A percentile compares a stretch with the other conserved stretches of the same genome.
phyloP scores from a whole-genome alignment of 352 stramenopile species.

The Phytopythium litorale region DNA sequence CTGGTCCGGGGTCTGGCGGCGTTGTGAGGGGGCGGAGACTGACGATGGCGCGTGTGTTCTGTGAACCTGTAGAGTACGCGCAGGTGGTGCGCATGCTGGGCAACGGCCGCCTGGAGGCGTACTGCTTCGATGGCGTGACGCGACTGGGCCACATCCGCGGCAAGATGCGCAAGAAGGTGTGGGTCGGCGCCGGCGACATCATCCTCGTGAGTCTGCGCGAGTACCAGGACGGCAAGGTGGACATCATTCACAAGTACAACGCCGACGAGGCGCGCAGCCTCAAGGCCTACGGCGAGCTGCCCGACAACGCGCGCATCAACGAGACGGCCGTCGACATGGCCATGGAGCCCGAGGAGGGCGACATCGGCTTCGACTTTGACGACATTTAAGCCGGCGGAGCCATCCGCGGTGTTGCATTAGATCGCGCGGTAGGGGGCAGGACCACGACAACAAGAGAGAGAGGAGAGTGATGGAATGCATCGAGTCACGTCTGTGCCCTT shows the following conservation, averaged over 20 bases:
- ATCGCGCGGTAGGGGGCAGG: neutral
- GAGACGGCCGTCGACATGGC: slow-evolving; percentile 86
- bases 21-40: neutral
- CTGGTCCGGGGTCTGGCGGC: too few relatives aligned
- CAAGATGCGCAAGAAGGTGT: slow-evolving; percentile 99
- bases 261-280: slow-evolving; percentile 97
- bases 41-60: slow-evolving; percentile 5
- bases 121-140: slow-evolving; percentile 99
- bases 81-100: slow-evolving; percentile 99
- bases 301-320: slow-evolving; percentile 93
- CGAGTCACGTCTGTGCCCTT: too few relatives aligned
- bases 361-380: slow-evolving; percentile 90
- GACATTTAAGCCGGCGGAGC: slow-evolving; percentile 66
- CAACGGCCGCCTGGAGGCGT: slow-evolving; percentile 97
- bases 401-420: neutral
- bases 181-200: slow-evolving; percentile 98
- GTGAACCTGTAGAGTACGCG: slow-evolving; percentile 89
- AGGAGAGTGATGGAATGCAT: neutral
- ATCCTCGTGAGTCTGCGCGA: slow-evolving; percentile 98
- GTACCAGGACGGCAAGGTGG: slow-evolving; percentile 99
- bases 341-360: slow-evolving; percentile 83
- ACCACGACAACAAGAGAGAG: slow-evolving; percentile 13
- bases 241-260: slow-evolving; percentile 99
- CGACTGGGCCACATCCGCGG: slow-evolving; percentile 98
- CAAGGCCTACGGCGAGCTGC: slow-evolving; percentile 99